Evolutionary conservation across 805 yeast genomes (phyloP).

Genomic region (Starmera pachycereana): DNA sequence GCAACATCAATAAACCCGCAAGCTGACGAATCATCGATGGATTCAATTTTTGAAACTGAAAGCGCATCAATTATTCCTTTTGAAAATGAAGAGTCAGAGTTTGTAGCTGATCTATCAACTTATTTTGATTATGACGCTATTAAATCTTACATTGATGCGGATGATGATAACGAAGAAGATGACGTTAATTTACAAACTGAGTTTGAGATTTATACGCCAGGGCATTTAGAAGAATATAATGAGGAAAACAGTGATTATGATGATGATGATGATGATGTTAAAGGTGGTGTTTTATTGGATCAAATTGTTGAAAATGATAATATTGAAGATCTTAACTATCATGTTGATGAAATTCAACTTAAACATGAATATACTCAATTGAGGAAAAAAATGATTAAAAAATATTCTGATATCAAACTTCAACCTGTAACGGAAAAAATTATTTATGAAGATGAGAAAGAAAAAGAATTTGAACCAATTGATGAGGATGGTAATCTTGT

Average conservation of each 20-base stretch:
- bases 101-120: neutral
- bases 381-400: slow-evolving; percentile 19
- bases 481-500: slow-evolving; percentile 53
- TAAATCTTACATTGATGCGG: slow-evolving; percentile 5
- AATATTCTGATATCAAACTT: slow-evolving; percentile 8
- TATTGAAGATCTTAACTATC: slow-evolving; percentile 18
- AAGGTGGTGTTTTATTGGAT: slow-evolving; percentile 30
- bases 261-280: slow-evolving; percentile 24
- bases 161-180: slow-evolving; percentile 13
- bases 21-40: neutral
- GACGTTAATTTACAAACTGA: neutral
- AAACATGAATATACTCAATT: slow-evolving; percentile 21
- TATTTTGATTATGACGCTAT: slow-evolving; percentile 5
- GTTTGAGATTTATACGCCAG: neutral
- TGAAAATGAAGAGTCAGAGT: neutral
- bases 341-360: slow-evolving; percentile 17
- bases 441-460: slow-evolving; percentile 29
- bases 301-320: slow-evolving; percentile 30
- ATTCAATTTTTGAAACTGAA: neutral
- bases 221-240: slow-evolving; percentile 9
- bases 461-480: slow-evolving; percentile 54
- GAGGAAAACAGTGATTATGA: slow-evolving; percentile 18
- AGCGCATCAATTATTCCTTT: neutral
- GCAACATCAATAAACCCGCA: neutral
- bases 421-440: neutral